phyloP scores from a whole-genome alignment of 352 stramenopile genomes.

The Globisporangium splendens region DNA sequence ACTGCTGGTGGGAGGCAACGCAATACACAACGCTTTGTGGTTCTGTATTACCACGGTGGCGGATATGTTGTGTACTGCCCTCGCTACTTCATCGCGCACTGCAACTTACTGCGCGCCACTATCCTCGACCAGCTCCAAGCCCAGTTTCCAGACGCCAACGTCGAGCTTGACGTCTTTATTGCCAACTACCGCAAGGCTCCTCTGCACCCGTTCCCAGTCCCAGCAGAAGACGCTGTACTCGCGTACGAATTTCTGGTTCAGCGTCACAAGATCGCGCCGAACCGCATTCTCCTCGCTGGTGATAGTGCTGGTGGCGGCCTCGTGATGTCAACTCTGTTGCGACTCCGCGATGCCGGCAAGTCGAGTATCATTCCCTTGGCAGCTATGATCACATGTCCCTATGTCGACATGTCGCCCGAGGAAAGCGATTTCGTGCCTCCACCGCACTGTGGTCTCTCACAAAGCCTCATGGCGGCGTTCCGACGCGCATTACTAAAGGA shows the following conservation, averaged over 20 bases:
- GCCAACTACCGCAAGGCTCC: conserved; percentile 45
- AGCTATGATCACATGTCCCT: conserved; percentile 25
- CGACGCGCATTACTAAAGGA: background rate
- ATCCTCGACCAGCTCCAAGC: conserved; percentile 3
- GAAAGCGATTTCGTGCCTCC: background rate
- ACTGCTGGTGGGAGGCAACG: background rate
- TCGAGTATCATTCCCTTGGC: conserved; percentile 15
- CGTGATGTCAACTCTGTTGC: conserved; percentile 35
- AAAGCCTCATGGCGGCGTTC: background rate
- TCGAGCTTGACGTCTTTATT: conserved; percentile 26
- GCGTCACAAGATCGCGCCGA: conserved; percentile 18
- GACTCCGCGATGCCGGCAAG: conserved; percentile 20
- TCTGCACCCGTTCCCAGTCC: conserved; percentile 28
- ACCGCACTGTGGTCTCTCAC: background rate
- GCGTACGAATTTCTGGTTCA: conserved; percentile 33
- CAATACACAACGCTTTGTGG: conserved; percentile 12
- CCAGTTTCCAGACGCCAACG: conserved; percentile 2
- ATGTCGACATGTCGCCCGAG: conserved; percentile 20
- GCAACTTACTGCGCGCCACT: conserved; percentile 13
- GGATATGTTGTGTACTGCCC: conserved; percentile 31
- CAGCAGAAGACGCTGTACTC: conserved; percentile 23
- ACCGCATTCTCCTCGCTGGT: conserved; percentile 35
- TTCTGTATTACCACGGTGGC: conserved; percentile 39
- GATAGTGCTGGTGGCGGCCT: conserved; percentile 41
- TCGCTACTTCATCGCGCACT: conserved; percentile 28